Percentiles rank a stretch among this genome's conserved stretches.
Evolutionary conservation across 1,284 basidiomycete species (phyloP).

Genomic region (Puccinia coronata): DNA sequence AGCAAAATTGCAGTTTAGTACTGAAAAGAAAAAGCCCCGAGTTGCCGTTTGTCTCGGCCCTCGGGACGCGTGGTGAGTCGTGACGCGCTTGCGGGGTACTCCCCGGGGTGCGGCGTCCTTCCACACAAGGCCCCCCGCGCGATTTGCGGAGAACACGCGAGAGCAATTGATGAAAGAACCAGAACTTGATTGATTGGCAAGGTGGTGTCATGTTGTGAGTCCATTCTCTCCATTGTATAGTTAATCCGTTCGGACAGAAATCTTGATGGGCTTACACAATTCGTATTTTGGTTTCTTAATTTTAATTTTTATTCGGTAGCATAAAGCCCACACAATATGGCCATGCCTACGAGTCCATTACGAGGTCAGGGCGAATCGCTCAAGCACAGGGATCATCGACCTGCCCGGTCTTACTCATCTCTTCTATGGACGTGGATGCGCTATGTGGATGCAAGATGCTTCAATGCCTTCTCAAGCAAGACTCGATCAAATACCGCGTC

Average conservation of each 20-base stretch:
- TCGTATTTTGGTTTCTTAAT: no score
- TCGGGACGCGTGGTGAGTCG: no score
- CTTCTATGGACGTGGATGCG: constrained; percentile 43
- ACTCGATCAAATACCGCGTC: constrained; percentile 40
- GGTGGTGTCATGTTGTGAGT: constrained; percentile 9
- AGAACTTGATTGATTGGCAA: background rate
- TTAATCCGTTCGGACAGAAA: background rate
- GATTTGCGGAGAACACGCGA: no score
- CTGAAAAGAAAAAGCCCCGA: no score
- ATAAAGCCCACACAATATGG: constrained; percentile 40
- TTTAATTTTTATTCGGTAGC: background rate
- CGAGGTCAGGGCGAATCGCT: constrained; percentile 15
- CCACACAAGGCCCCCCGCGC: no score
- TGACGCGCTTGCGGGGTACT: no score
- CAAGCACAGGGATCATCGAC: constrained; percentile 23
- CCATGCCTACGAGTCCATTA: constrained; percentile 36
- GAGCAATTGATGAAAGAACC: background rate
- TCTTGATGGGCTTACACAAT: no score
- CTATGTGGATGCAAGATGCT: constrained; percentile 43
- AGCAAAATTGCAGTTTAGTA: no score
- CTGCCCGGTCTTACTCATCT: constrained; percentile 35
- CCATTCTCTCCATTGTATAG: background rate
- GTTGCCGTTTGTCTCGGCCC: no score
- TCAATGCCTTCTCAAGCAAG: constrained; percentile 35
- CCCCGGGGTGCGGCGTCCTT: no score